Evolutionary conservation across 345 rosid species (phyloP).

Genomic region (Gossypium herbaceum): DNA sequence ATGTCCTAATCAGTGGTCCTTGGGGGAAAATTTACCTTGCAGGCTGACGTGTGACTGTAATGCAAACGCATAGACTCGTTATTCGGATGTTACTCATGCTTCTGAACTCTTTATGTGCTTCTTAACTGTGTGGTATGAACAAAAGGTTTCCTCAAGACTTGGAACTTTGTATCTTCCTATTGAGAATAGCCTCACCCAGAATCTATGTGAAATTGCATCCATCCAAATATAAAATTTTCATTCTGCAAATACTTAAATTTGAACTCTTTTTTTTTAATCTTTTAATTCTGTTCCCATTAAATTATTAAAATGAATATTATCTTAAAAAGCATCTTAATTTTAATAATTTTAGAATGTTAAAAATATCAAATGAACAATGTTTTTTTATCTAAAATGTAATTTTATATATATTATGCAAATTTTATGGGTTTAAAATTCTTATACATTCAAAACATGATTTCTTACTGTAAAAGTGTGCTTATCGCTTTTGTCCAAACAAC

Average conservation of each 20-base stretch:
- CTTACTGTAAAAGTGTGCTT: no score
- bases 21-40: not conserved
- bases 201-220: not conserved
- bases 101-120: constrained; percentile 24
- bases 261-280: not conserved
- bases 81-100: constrained; percentile 22
- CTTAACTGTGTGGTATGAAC: constrained; percentile 10
- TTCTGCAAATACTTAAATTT: not conserved
- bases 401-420: no score
- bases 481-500: no score
- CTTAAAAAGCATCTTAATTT: no score
- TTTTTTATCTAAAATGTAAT: no score
- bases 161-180: constrained; percentile 2
- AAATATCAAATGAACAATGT: no score
- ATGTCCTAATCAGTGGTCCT: constrained; percentile 13
- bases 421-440: no score
- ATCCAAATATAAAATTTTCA: not conserved
- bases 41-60: constrained; percentile 12
- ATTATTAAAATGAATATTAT: not conserved
- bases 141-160: constrained; percentile 11
- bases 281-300: not conserved
- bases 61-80: constrained; percentile 17
- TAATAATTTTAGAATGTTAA: no score
- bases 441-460: no score
- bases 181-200: not conserved